Evolutionary conservation across 257 asterid genomes (phyloP).

Genomic region (Solanum clarkiae): DNA sequence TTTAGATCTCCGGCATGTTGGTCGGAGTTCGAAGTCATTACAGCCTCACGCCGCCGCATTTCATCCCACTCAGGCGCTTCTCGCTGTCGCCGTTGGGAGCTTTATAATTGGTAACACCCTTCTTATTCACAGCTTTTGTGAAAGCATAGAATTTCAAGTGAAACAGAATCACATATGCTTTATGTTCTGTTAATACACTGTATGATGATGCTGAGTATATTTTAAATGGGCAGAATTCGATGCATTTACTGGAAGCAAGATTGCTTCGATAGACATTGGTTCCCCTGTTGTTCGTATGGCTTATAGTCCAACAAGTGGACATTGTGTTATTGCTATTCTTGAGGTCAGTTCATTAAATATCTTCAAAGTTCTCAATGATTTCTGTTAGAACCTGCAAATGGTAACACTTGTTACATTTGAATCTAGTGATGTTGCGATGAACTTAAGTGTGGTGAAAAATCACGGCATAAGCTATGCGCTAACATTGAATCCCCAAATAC

Average conservation of each 20-base stretch:
- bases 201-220: conserved; percentile 4
- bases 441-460: not conserved
- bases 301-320: conserved; percentile 78
- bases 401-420: not conserved
- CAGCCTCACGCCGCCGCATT: conserved; percentile 98
- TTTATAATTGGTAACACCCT: conserved; percentile 49
- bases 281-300: conserved; percentile 98
- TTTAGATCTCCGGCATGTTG: conserved; percentile 93
- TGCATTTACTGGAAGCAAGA: conserved; percentile 92
- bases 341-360: conserved; percentile 44
- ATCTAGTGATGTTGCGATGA: not conserved
- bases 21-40: conserved; percentile 84
- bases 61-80: conserved; percentile 79
- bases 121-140: not conserved
- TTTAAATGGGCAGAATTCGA: conserved; percentile 54
- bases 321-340: conserved; percentile 75
- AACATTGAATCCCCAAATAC: not conserved
- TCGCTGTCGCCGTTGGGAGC: conserved; percentile 72
- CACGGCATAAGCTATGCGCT: not conserved
- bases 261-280: conserved; percentile 85
- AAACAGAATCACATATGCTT: not conserved
- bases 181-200: not conserved
- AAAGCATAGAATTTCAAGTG: not conserved
- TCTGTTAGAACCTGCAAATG: not conserved
- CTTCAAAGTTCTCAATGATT: not conserved